phyloP scores from a whole-genome alignment of 176 grass and related monocot genomes.

The Elymus sibiricus region DNA sequence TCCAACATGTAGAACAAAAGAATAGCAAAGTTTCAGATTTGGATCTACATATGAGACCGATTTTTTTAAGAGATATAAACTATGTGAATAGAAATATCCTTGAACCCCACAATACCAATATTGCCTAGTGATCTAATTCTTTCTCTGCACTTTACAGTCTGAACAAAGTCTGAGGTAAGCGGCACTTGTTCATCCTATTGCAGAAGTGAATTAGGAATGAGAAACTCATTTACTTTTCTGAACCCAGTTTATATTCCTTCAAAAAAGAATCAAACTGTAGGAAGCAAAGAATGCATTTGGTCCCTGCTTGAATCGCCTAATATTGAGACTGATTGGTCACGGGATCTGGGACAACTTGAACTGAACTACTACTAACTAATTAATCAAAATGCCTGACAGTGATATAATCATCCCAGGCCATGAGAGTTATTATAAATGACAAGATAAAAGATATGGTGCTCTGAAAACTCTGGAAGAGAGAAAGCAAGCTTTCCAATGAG shows the following conservation, averaged over 20 bases:
- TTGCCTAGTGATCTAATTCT: no score
- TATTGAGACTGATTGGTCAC: slow-evolving; percentile 86
- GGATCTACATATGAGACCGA: no score
- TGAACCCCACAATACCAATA: no score
- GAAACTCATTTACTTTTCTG: background rate
- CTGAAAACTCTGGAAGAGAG: slow-evolving; percentile 75
- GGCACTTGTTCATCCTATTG: no score
- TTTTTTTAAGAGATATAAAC: no score
- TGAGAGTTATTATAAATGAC: slow-evolving; percentile 70
- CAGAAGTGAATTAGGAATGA: background rate
- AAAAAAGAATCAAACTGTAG: slow-evolving; percentile 35
- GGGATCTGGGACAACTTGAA: slow-evolving; percentile 68
- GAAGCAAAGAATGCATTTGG: slow-evolving; percentile 62
- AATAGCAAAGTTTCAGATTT: no score
- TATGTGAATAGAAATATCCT: no score
- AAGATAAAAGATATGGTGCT: slow-evolving; percentile 5
- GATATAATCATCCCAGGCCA: slow-evolving; percentile 57
- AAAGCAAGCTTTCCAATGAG: slow-evolving; percentile 95
- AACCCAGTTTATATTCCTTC: background rate
- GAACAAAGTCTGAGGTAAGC: no score
- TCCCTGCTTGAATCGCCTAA: slow-evolving; percentile 62
- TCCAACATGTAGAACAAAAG: no score
- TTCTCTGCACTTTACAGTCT: no score
- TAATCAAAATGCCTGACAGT: slow-evolving; percentile 13
- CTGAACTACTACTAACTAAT: background rate